Evolutionary conservation across 1,139 yeast genomes (phyloP), one percentile per base, ranked within the genome.

Genomic region (Petasospora fabianii): DNA sequence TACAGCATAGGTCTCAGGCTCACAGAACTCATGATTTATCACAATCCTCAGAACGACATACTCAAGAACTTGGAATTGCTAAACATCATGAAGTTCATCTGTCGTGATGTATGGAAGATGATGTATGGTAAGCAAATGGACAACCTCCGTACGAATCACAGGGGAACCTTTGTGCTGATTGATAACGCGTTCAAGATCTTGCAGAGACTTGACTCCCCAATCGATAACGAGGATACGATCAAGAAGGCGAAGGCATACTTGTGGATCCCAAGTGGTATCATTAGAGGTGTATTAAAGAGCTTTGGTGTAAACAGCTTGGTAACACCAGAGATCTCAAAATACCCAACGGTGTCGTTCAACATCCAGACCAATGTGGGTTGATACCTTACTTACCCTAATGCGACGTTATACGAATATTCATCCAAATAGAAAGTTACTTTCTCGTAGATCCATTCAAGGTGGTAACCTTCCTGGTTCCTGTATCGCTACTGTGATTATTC

Each of bases 21-120:
- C 24, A 76, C 87, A 2, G 95, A 88, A 54, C 63, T 84, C 27
- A 64, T 87, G 43, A 73, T 88, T 30, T 83, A 80, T 52, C 73
- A 74, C 46, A 74, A 66, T 47, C 69, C 73, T 36, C 69, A 73
- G 34, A 64, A 65, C 38, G 61, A 59, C 44, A 61, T 62, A 21
- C 51, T 68, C 43, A 71, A 71, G 47, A 65, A 77, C 39, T 62
- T 71, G 51, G 92, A 84, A 46, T 69, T 83, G 17, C 62, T 90
- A 34, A 92, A 86, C 50, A 75, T 88, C 36, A 85, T 90, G 88
- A 90, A 90, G 62, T 88, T 87, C 56, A 77, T 90, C 2, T 88
- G 97, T 61, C 75, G 95, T 36, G 97, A 92, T 53, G 83, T 90
- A 27, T 90, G 97, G 97, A 78, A 76, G 52, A 65, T 74, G 37